Percentiles rank a stretch among this genome's conserved stretches.
phyloP scores from a whole-genome alignment of 2,329 filamentous ascomycete genomes.

The Aureobasidium subglaciale region DNA sequence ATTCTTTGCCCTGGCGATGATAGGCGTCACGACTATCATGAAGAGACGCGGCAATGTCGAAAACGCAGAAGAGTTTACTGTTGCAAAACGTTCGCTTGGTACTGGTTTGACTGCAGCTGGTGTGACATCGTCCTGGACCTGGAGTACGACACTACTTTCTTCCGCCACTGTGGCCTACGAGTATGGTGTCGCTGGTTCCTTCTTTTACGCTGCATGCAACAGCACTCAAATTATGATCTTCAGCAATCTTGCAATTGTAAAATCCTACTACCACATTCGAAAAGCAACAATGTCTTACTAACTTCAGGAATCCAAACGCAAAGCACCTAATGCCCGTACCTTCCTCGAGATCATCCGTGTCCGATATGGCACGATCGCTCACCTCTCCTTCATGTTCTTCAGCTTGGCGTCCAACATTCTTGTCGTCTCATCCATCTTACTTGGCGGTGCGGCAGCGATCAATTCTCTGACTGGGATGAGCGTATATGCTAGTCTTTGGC shows the following conservation, averaged over 20 bases:
- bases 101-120: conserved; percentile 25
- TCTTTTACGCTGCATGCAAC: conserved; percentile 16
- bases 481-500: conserved; percentile 21
- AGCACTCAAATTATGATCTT: conserved; percentile 23
- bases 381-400: conserved; percentile 11
- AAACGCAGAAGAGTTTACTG: conserved; percentile 39
- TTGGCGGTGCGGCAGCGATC: conserved; percentile 21
- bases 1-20: conserved; percentile 10
- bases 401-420: conserved; percentile 14
- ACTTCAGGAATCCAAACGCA: conserved; percentile 17
- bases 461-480: conserved; percentile 23
- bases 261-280: too few species aligned
- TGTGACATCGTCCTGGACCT: conserved; percentile 26
- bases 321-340: conserved; percentile 19
- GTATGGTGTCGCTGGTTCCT: conserved; percentile 27
- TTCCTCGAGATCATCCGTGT: conserved; percentile 21
- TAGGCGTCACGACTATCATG: neutral
- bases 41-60: conserved; percentile 2
- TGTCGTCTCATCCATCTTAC: conserved; percentile 12
- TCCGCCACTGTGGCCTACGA: conserved; percentile 27
- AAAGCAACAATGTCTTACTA: too few species aligned
- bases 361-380: conserved; percentile 18
- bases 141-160: conserved; percentile 16
- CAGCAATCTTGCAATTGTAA: conserved; percentile 17
- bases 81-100: conserved; percentile 24